Evolutionary conservation across 2,329 filamentous ascomycete species (phyloP).

Genomic region (Arthrobotrys conoides): DNA sequence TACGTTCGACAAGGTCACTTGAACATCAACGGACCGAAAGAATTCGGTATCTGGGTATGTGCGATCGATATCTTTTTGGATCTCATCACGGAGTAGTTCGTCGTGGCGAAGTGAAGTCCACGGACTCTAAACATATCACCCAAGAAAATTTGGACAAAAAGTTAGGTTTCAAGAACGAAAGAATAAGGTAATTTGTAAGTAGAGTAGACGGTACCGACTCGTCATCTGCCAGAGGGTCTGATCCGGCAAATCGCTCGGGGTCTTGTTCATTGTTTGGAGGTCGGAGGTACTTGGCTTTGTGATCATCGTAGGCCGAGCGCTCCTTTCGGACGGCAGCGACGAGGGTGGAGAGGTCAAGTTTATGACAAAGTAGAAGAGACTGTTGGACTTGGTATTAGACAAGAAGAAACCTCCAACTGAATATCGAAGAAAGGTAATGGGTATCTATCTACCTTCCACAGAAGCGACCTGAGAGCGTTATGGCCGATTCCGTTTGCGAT

Average conservation of each 20-base stretch:
- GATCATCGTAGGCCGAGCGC: slow-evolving; percentile 61
- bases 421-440: neutral
- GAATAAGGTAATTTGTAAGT: slow-evolving; percentile 6
- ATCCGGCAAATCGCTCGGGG: slow-evolving; percentile 55
- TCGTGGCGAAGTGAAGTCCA: slow-evolving; percentile 91
- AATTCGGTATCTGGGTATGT: slow-evolving; percentile 91
- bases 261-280: slow-evolving; percentile 56
- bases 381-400: neutral
- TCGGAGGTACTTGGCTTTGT: slow-evolving; percentile 53
- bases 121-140: slow-evolving; percentile 76
- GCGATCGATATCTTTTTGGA: slow-evolving; percentile 92
- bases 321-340: slow-evolving; percentile 60
- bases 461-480: slow-evolving; percentile 48
- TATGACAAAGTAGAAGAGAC: slow-evolving; percentile 54
- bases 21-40: slow-evolving; percentile 84
- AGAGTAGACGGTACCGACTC: slow-evolving; percentile 71
- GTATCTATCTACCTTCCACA: slow-evolving; percentile 44
- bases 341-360: slow-evolving; percentile 56
- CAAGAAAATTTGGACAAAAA: slow-evolving; percentile 62
- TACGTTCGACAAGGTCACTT: slow-evolving; percentile 86
- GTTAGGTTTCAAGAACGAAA: slow-evolving; percentile 17
- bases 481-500: slow-evolving; percentile 53
- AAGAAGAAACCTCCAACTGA: neutral
- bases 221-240: slow-evolving; percentile 89
- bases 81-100: slow-evolving; percentile 86